phyloP scores from a whole-genome alignment of 2,329 filamentous ascomycete species.

The Ceratocystis cacaofunesta region DNA sequence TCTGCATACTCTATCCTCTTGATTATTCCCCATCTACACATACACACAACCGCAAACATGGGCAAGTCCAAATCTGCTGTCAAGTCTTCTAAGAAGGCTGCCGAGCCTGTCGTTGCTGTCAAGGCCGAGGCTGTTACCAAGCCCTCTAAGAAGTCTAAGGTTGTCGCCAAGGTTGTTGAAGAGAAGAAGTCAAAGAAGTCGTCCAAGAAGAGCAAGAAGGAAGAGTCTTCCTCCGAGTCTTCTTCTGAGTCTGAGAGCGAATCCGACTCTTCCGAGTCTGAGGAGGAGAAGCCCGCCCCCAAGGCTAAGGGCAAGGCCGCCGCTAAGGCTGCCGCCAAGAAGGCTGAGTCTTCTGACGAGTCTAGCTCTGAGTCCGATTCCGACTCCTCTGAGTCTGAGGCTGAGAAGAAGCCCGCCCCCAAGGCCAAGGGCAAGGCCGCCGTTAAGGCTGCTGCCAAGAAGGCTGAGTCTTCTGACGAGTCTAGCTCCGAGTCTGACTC shows the following conservation, averaged over 20 bases:
- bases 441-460: constrained; percentile 19
- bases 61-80: constrained; percentile 48
- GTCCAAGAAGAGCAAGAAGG: constrained; percentile 29
- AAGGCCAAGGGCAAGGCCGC: constrained; percentile 7
- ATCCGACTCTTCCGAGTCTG: constrained; percentile 26
- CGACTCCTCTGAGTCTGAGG: constrained; percentile 24
- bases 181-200: constrained; percentile 26
- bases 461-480: constrained; percentile 28
- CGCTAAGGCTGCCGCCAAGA: constrained; percentile 19
- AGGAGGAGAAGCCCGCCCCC: constrained; percentile 22
- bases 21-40: constrained; percentile 18
- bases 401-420: constrained; percentile 21
- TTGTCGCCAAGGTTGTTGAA: constrained; percentile 36
- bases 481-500: constrained; percentile 27
- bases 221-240: constrained; percentile 27
- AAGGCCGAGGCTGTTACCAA: constrained; percentile 45
- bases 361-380: constrained; percentile 26
- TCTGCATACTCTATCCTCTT: constrained; percentile 12
- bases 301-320: constrained; percentile 9
- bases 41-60: constrained; percentile 34
- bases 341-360: constrained; percentile 25
- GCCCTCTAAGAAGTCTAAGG: constrained; percentile 44
- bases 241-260: constrained; percentile 26
- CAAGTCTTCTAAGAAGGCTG: constrained; percentile 36
- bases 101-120: constrained; percentile 30